Conservation (phyloP, 129 eudicot genomes). For the Silybum marianum region DNA sequence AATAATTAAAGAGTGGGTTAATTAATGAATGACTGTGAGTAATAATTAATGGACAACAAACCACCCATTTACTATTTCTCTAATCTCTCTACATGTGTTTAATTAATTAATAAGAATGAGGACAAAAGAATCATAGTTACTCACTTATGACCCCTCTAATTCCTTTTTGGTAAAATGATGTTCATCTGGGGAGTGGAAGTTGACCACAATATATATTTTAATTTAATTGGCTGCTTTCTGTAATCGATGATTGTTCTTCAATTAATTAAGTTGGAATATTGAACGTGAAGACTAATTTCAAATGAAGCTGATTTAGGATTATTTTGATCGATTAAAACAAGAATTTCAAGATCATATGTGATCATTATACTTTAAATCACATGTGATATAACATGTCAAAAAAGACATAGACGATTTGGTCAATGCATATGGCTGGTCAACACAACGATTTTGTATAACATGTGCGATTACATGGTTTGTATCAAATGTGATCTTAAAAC, state of each 20-base stretch:
- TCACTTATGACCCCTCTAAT: slow-evolving; percentile 8
- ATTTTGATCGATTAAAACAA: too few species aligned
- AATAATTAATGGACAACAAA: slow-evolving; percentile 45
- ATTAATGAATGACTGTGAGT: slow-evolving; percentile 35
- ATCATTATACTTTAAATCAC: neutral
- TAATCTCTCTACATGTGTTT: slow-evolving; percentile 8
- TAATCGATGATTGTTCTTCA: neutral
- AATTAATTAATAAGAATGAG: slow-evolving; percentile 9
- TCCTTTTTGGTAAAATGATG: neutral
- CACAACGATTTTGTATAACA: neutral
- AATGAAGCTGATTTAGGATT: neutral
- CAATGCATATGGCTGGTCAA: neutral
- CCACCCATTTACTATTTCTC: slow-evolving; percentile 24
- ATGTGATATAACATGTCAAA: neutral
- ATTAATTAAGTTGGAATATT: neutral
- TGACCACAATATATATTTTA: slow-evolving; percentile 23
- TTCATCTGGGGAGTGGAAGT: neutral
- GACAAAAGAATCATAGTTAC: slow-evolving; percentile 17
- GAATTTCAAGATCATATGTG: neutral
- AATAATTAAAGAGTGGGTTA: slow-evolving; percentile 8
- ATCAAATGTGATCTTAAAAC: neutral
- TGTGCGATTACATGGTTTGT: neutral
- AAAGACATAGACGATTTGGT: neutral
- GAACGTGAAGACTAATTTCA: neutral
- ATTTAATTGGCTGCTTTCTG: neutral